A percentile compares a stretch with the other conserved stretches of the same genome.
Conservation (phyloP, 2,329 filamentous ascomycete genomes). For the Exserohilum turcica region DNA sequence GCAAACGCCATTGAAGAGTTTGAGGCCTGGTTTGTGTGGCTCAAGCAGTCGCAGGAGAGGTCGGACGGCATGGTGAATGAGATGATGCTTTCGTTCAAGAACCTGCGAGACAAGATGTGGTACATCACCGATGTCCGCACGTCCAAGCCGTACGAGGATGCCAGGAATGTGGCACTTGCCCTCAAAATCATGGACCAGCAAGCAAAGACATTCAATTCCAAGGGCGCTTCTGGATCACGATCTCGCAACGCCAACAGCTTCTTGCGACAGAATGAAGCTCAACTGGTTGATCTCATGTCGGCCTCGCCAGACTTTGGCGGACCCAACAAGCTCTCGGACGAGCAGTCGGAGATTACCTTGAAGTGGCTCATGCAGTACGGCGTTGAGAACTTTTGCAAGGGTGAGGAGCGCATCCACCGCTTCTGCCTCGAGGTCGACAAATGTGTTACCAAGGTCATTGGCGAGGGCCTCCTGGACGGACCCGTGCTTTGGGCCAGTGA, state of each 20-base stretch:
- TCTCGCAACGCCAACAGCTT: conserved; percentile 60
- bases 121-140: conserved; percentile 93
- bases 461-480: conserved; percentile 80
- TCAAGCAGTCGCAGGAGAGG: conserved; percentile 80
- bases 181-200: conserved; percentile 84
- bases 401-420: conserved; percentile 91
- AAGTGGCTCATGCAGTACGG: conserved; percentile 81
- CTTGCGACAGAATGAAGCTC: conserved; percentile 79
- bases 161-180: conserved; percentile 81
- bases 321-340: conserved; percentile 93
- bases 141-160: conserved; percentile 85
- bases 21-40: conserved; percentile 80
- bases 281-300: conserved; percentile 85
- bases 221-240: conserved; percentile 46
- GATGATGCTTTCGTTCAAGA: conserved; percentile 74
- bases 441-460: conserved; percentile 83
- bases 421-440: conserved; percentile 90
- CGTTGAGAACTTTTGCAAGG: conserved; percentile 91
- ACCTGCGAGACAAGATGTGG: conserved; percentile 96
- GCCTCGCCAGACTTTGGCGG: conserved; percentile 83
- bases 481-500: conserved; percentile 93
- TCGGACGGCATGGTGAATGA: conserved; percentile 75
- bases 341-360: conserved; percentile 83
- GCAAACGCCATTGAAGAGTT: conserved; percentile 77
- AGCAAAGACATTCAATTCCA: conserved; percentile 49